A percentile compares a stretch with the other conserved stretches of the same genome.
These are phyloP conservation scores for Thuja plicata DNA, from an alignment of 83 land plant genomes.

Conservation along the genomic window DNA sequence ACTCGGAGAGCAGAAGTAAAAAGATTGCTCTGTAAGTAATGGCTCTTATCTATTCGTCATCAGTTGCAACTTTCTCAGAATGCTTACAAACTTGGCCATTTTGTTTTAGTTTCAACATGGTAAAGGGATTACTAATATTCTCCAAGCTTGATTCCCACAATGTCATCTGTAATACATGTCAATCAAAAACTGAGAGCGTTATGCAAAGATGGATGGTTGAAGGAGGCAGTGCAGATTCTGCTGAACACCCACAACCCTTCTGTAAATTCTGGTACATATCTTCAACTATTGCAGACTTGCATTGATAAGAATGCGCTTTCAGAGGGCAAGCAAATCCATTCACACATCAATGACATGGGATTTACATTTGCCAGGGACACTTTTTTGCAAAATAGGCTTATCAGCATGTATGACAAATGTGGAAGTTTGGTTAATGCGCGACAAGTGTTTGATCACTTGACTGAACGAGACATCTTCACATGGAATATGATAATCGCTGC, in stretches of 20 bases:
- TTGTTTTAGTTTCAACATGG: background rate
- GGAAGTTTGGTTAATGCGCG: constrained; percentile 40
- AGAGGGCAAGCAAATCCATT: constrained; percentile 35
- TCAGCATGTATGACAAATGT: constrained; percentile 36
- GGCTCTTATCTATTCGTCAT: background rate
- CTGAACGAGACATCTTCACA: constrained; percentile 27
- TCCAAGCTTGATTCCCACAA: background rate
- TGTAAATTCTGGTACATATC: background rate
- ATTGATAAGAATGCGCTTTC: background rate
- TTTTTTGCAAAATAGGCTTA: constrained; percentile 38
- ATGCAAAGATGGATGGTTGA: background rate
- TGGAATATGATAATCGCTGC: constrained; percentile 58
- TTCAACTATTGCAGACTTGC: background rate
- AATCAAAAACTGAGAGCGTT: background rate
- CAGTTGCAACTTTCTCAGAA: background rate
- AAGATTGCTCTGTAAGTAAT: background rate
- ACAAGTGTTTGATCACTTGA: constrained; percentile 34
- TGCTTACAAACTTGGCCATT: background rate
- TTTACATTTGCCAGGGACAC: constrained; percentile 14
- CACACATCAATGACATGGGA: constrained; percentile 38
- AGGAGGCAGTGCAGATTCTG: background rate
- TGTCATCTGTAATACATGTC: background rate
- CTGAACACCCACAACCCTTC: background rate
- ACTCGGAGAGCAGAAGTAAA: background rate
- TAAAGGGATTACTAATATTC: background rate